Evolutionary conservation across 192 early-diverging fungal species (phyloP).

Genomic region (Thoreauomyces humboldtii): DNA sequence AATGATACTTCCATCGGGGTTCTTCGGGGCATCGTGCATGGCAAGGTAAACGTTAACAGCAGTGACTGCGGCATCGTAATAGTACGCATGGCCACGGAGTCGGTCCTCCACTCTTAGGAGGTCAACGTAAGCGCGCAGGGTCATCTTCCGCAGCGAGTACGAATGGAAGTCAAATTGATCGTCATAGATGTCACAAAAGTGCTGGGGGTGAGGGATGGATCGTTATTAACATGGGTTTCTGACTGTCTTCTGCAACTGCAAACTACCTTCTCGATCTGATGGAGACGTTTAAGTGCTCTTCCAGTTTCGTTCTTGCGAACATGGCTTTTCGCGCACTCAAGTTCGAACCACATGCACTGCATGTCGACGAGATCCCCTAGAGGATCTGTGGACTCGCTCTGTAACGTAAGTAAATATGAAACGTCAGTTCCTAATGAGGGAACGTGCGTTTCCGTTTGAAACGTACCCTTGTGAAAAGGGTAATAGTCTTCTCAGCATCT

Average conservation of each 20-base stretch:
- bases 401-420: neutral
- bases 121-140: slow-evolving; percentile 81
- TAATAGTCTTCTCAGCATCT: slow-evolving; percentile 82
- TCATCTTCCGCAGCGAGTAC: slow-evolving; percentile 87
- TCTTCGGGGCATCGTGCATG: slow-evolving; percentile 56
- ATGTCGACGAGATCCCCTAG: slow-evolving; percentile 81
- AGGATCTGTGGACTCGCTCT: slow-evolving; percentile 54
- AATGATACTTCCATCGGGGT: slow-evolving; percentile 34
- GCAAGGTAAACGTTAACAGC: slow-evolving; percentile 65
- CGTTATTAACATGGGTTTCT: too few relatives aligned
- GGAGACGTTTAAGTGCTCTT: slow-evolving; percentile 83
- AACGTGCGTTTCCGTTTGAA: neutral
- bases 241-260: too few relatives aligned
- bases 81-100: slow-evolving; percentile 69
- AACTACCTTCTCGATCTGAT: slow-evolving; percentile 69
- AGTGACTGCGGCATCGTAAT: slow-evolving; percentile 67
- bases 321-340: slow-evolving; percentile 74
- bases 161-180: slow-evolving; percentile 97
- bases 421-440: neutral
- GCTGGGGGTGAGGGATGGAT: slow-evolving; percentile 20
- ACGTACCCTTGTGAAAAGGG: slow-evolving; percentile 76
- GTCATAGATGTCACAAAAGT: slow-evolving; percentile 81
- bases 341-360: slow-evolving; percentile 91
- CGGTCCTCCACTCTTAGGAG: slow-evolving; percentile 78
- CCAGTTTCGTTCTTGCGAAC: slow-evolving; percentile 67